phyloP scores from a whole-genome alignment of 108 stramenopile genomes.

The Pinguiococcus pyrenoidosus region DNA sequence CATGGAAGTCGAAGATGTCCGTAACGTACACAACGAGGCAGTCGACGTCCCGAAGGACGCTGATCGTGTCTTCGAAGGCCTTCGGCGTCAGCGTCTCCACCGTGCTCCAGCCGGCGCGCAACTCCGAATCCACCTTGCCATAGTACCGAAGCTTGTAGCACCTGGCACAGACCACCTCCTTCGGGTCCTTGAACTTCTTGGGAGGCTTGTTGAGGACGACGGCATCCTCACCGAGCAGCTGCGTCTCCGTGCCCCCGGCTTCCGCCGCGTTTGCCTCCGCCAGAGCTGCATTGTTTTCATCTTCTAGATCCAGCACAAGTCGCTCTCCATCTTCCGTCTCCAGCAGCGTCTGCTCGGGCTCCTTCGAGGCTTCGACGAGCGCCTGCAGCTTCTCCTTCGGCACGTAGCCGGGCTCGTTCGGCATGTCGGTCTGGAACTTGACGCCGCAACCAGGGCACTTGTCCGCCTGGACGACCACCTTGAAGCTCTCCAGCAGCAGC shows the following conservation, averaged over 20 bases:
- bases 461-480: not conserved
- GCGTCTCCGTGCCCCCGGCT: slow-evolving; percentile 5
- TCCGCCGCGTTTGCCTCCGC: not conserved
- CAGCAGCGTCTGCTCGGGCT: not conserved
- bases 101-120: slow-evolving; percentile 30
- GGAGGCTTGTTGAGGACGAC: no score
- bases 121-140: slow-evolving; percentile 23
- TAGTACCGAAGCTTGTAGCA: slow-evolving; percentile 35
- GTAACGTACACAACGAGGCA: slow-evolving; percentile 30
- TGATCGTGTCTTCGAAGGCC: slow-evolving; percentile 19
- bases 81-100: slow-evolving; percentile 6
- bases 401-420: slow-evolving; percentile 11
- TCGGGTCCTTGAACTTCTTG: no score
- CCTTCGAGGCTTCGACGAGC: slow-evolving; percentile 12
- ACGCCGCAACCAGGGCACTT: slow-evolving; percentile 19
- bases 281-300: not conserved
- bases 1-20: slow-evolving; percentile 41
- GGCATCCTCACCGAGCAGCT: no score
- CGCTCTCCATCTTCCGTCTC: not conserved
- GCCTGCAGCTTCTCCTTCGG: slow-evolving; percentile 20
- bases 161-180: slow-evolving; percentile 31
- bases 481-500: not conserved
- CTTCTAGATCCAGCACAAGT: not conserved
- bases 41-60: not conserved
- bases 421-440: slow-evolving; percentile 6